Base-by-base conservation (phyloP, 352 stramenopile species). In the Globisporangium cederbergense region DNA sequence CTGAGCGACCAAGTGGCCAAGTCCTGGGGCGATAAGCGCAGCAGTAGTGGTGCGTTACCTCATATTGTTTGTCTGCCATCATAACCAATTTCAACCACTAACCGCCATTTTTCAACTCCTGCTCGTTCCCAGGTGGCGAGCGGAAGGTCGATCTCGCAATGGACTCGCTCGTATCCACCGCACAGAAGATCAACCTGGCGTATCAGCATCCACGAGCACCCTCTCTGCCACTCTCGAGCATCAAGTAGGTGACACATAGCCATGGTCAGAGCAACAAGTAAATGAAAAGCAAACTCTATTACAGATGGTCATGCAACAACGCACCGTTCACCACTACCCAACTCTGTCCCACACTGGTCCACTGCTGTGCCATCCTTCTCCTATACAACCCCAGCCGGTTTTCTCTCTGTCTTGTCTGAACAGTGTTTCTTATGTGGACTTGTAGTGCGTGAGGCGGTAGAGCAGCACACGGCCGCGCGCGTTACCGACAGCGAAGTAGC, bases 391-490 rank as follows among this genome's bases (percentile, higher is more conserved):
- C 36, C 43, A 64, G 64, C 58, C 55, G 46, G 53, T 43, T n/a
- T 42, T 42, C 53, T 18, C 18, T 43, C 36, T 50, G 11, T 34
- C 34, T 43, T 14, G 46, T 52, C 25, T 45, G 10, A 42, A n/a
- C 32, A 47, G 14, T 47, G 16, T 63, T 18, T 64, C 25, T 70
- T 90, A 95, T 75, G 83, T 93, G 47, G 86, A 91, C 55, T 84
- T 83, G 80, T 95, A 99, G 83, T 99, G 95, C 54, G 92, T 95
- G 60, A 99, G 72, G 60, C 88, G 83, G 80, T 99, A 99, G 38
- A 99, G 80, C 56, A 99, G 74, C 57, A 98, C 97, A 65, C 96
- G 95, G 18, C 97, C 97, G 54, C 97, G 92, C 56, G 98, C 96
- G 76, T 99, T 99, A 25, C 97, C 97, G 16, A 98, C 74, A 0